Percentiles rank a stretch among this genome's conserved stretches.
These are phyloP conservation scores for Dentipellis fragilis DNA, from an alignment of 768 basidiomycete species.

Conservation along the genomic window DNA sequence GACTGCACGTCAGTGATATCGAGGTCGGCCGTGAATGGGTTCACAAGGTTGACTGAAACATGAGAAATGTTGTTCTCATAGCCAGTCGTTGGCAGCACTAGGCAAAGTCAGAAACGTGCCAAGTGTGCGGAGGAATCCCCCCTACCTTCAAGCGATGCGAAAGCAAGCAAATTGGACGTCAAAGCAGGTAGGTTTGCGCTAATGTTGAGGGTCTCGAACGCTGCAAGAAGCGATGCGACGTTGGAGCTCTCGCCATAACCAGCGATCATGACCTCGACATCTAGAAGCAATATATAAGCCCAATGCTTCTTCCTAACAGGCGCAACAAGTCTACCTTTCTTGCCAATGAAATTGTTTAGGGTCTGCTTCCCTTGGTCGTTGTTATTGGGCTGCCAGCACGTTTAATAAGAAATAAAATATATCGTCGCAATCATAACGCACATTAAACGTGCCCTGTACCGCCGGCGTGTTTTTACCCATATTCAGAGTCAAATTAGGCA, in stretches of 20 bases:
- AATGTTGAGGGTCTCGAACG: constrained; percentile 52
- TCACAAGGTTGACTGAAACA: constrained; percentile 49
- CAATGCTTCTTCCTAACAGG: background rate
- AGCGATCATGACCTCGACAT: constrained; percentile 44
- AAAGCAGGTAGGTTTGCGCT: constrained; percentile 50
- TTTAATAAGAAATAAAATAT: constrained; percentile 13
- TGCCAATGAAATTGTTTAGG: constrained; percentile 57
- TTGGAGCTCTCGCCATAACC: constrained; percentile 54
- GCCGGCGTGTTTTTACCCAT: constrained; percentile 51
- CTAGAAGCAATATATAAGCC: constrained; percentile 20
- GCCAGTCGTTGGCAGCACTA: constrained; percentile 59
- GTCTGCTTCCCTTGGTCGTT: constrained; percentile 42
- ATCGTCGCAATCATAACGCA: background rate
- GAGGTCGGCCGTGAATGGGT: constrained; percentile 58
- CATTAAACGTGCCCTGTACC: constrained; percentile 36
- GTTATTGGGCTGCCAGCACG: background rate
- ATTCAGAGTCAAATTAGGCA: constrained; percentile 49
- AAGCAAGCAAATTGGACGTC: constrained; percentile 42
- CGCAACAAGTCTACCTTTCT: constrained; percentile 31
- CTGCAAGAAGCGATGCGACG: constrained; percentile 45
- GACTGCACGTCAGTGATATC: constrained; percentile 49
- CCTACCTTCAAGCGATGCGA: constrained; percentile 44
- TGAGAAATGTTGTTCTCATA: constrained; percentile 52
- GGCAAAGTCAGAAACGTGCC: background rate
- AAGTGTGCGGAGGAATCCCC: background rate